Evolutionary conservation across 1,284 basidiomycete species (phyloP), one percentile per base, ranked within the genome.

Genomic region (Cryptococcus sp.): DNA sequence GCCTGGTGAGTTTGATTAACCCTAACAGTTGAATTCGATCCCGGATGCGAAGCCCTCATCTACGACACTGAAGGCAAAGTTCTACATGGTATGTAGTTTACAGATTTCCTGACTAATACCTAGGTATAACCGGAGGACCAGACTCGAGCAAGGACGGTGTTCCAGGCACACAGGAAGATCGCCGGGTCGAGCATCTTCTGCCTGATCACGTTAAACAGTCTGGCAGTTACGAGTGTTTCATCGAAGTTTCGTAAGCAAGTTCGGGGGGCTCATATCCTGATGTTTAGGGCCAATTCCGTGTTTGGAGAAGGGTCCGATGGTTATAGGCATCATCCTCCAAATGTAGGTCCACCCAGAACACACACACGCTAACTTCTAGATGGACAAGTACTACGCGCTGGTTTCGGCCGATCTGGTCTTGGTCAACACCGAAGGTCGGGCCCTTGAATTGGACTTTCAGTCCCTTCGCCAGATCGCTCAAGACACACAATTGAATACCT

Each of bases 151-250:
- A 59, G 48, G 86, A 88, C 14, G 90, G 96, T 48, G 92, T 90
- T 2, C 93, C 92, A 11, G 90, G 90, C 0, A 82, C 68, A 55
- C 88, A 84, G 18, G 85, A 84, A 22, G 88, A 91, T 63, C 81
- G 91, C 34, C 82, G 93, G 43, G 90, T 96, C 50, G 92, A 93
- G 67, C 87, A 87, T 67, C 91, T 92, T 72, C 84, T 97, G 46
- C 85, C 88, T 1, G 70, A 68, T 34, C 78, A 81, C 22, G 82
- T 79, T 23, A 77, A 85, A 49, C 78, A 81, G 59, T 75, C 78
- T 37, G 86, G 86, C 16, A 75, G 73, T 13, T 81, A 86, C 60
- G 81, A 85, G 23, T 80, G 91, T 64, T 81, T 91, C 62, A 86
- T 92, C 60, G 91, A 94, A 73, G 84, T 83, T 4, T 86, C 83